Evolutionary conservation across 768 basidiomycete species (phyloP).

Genomic region (Suillus weaverae): DNA sequence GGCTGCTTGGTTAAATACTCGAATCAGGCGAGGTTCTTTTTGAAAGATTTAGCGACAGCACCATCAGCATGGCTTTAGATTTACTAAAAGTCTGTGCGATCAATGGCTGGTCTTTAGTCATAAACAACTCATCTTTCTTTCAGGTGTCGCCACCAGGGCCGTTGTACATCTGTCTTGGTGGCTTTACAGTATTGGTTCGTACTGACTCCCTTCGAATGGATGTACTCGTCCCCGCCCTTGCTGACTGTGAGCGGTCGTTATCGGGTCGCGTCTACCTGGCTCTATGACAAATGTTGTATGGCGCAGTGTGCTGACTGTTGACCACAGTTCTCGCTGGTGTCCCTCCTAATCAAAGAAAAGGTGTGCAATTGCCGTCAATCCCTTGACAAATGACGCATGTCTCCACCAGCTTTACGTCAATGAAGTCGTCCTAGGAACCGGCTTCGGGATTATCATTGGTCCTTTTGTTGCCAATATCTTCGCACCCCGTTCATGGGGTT

Average conservation of each 20-base stretch:
- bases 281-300: not conserved
- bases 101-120: not conserved
- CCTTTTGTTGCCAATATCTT: conserved; percentile 73
- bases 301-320: not conserved
- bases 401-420: conserved; percentile 77
- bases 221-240: not conserved
- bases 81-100: conserved; percentile 27
- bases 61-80: conserved; percentile 18
- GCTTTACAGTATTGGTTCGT: conserved; percentile 48
- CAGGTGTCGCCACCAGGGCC: conserved; percentile 55
- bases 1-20: not conserved
- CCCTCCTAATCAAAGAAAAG: conserved; percentile 80
- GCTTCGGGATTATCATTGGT: conserved; percentile 59
- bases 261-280: not conserved
- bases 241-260: not conserved
- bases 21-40: not conserved
- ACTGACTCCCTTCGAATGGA: not conserved
- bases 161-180: conserved; percentile 65
- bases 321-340: conserved; percentile 77
- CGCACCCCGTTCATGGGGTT: conserved; percentile 75
- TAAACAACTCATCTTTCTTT: conserved; percentile 22
- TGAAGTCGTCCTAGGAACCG: conserved; percentile 90
- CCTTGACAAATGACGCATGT: not conserved
- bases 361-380: conserved; percentile 35
- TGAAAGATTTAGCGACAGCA: not conserved